Base-by-base conservation (phyloP, 208 protist species). In the Novymonas esmeraldas region DNA sequence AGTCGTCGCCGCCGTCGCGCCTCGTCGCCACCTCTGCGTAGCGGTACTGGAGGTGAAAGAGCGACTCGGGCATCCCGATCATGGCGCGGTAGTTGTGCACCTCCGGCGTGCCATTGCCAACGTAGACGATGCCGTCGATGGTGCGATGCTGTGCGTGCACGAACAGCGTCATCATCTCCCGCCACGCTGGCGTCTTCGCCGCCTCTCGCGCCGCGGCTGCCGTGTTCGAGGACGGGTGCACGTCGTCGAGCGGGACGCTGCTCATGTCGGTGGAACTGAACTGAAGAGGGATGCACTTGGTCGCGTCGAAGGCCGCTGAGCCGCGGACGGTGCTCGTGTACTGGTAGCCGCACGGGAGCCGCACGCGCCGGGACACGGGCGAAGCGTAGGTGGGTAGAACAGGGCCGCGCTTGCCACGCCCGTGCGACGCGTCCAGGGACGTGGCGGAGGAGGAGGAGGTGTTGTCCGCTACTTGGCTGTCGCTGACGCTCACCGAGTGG, bases 81-180 rank as follows among this genome's bases (percentile, higher is more conserved):
- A 97, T 63, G 20, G 80, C 72, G 52, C 72, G 68, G 64, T 93
- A 92, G 75, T 97, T 86, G 76, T 94, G 73, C 26, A 90, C 70
- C 31, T 93, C 81, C 16, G 89, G 84, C 5, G 67, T 48, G 39
- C 78, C 82, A 57, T 89, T 92, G 28, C 92, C 92, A 65, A 95
- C 82, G 71, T 93, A 97, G n/a, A 81, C 64, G 39, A 95, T 62
- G 33, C 73, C 81, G 64, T 95, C 88, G 56, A 97, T 94, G 22
- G 71, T 68, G 26, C 82, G 83, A 2, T 76, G 89, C 28, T 68
- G 59, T 24, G 71, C 54, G 70, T 95, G 90, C 18, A 95, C 58
- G 59, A 87, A 95, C 45, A 95, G 80, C 1, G 74, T 73, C 56
- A 95, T 63, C 50, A 90, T 68, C 51, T 79, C 73, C 45, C 87